phyloP scores from a whole-genome alignment of 768 basidiomycete genomes.

The Clitopilus hobsonii region DNA sequence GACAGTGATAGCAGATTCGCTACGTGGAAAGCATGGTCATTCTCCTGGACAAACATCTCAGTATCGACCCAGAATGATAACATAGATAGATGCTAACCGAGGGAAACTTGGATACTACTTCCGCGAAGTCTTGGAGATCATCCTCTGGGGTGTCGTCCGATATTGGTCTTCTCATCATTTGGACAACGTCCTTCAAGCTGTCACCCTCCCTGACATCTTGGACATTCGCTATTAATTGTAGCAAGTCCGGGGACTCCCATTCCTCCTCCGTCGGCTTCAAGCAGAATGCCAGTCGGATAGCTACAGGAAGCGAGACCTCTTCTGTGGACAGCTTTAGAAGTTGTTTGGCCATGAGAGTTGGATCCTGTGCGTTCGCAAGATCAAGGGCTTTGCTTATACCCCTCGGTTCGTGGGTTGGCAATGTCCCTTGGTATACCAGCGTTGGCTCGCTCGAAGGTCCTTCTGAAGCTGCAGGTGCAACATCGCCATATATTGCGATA shows the following conservation, averaged over 20 bases:
- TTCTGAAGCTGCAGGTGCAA: conserved; percentile 39
- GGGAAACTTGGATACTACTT: conserved; percentile 40
- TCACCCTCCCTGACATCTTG: conserved; percentile 40
- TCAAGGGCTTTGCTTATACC: conserved; percentile 52
- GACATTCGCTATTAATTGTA: conserved; percentile 63
- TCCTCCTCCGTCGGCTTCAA: conserved; percentile 76
- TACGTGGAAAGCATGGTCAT: conserved; percentile 53
- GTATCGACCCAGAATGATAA: no score
- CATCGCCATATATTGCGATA: conserved; percentile 57
- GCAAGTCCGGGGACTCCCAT: conserved; percentile 73
- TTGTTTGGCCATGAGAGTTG: conserved; percentile 55
- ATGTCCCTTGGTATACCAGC: conserved; percentile 37
- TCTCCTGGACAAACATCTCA: conserved; percentile 30
- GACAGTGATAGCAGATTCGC: conserved; percentile 59
- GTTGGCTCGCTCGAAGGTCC: conserved; percentile 21
- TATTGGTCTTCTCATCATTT: conserved; percentile 52
- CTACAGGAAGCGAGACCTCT: conserved; percentile 57
- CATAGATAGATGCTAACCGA: conserved; percentile 1
- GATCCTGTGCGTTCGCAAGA: conserved; percentile 54
- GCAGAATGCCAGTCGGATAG: conserved; percentile 73
- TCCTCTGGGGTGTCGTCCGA: conserved; percentile 51
- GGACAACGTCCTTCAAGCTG: conserved; percentile 54
- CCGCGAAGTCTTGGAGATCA: conserved; percentile 48
- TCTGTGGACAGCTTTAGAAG: conserved; percentile 59
- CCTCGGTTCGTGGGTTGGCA: conserved; percentile 28